Base-by-base conservation (phyloP, 495 filamentous ascomycete species). In the Staphylotrichum tortipilum region DNA sequence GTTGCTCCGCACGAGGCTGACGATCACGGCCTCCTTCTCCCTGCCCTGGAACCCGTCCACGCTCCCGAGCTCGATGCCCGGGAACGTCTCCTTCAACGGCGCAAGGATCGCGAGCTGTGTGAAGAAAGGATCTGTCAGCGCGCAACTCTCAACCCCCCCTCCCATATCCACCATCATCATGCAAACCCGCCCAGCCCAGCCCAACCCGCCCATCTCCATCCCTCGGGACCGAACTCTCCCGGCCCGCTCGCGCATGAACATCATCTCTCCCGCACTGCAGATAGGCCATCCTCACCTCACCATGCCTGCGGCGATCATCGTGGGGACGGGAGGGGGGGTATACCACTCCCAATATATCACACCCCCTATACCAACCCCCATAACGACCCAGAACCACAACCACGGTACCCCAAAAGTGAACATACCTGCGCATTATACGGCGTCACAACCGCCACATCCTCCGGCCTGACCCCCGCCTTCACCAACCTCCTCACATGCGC, bases 11-110 rank as follows among this genome's bases (percentile, higher is more conserved):
- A 99, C 92, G 19, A 96, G 73, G 63, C 81, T 89, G 15, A 99
- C 81, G 28, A 99, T 79, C 31, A 99, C 84, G 3, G 86, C 92
- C 64, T 99, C 92, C 67, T 99, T 98, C 68, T 99, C 92, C 11
- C 92, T 77, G 31, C 92, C 92, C 63, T 99, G 92, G 63, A 99
- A 99, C 7, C 89, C 90, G 68, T 99, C 92, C 3, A 99, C 88
- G 56, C 86, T 94, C 22, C 92, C 92, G 15, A 97, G 69, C 63
- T 99, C 92, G 12, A 99, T 79, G 3, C 82, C 89, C 0, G 83
- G 84, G 54, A 85, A 94, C 36, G 72, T 71, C 44, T 90, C 85
- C 49, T 90, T 88, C 15, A 98, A 73, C 34, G 80, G 76, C 3
- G 88, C 78, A 44, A 98, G 70, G 0, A 94, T 68, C 2, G 84